Base-by-base conservation (phyloP, 1,284 basidiomycete species). In the Pholiota adiposa region DNA sequence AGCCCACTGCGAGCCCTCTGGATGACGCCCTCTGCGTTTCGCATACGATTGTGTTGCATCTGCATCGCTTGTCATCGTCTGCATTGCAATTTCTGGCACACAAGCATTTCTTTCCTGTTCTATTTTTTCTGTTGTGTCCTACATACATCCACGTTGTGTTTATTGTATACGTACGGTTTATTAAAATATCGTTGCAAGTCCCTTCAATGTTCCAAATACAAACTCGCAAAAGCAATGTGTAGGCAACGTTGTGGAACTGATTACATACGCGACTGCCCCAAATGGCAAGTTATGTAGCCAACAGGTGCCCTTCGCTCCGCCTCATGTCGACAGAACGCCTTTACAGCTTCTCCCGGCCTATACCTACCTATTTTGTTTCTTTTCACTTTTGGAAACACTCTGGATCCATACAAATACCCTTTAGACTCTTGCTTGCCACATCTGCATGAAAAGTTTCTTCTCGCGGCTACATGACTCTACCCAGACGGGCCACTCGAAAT, bases 381-480 rank as follows among this genome's bases (percentile, higher is more conserved):
- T 58, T 65, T 69, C 61, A 53, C 64, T 61, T 65, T 66, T 64
- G 63, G 60, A 61, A 61, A 53, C 62, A 59, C 56, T 34, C 60
- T 59, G 65, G 69, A 66, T 64, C 66, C 54, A 63, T 65, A 65
- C 63, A 63, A 64, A 63, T 63, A 64, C 58, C 62, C 62, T 44
- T 64, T 65, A 65, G 62, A 67, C 64, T 68, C 64, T 67, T 66
- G 55, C 60, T 59, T 62, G 56, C 64, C 56, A 64, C 66, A 69
- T 71, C 75, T 80, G 78, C 69, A 83, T 83, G 81, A 82, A 79
- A 77, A 75, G 73, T 75, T 78, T 81, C 73, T 79, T 81, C 68
- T 77, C 77, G 70, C 78, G 79, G 64, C 75, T 73, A 67, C 73
- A 74, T 68, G 79, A 80, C 65, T 58, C 56, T 52, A 72, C 70